Base-by-base conservation (phyloP, 2,329 filamentous ascomycete genomes). In the Sarocladium kiliense region DNA sequence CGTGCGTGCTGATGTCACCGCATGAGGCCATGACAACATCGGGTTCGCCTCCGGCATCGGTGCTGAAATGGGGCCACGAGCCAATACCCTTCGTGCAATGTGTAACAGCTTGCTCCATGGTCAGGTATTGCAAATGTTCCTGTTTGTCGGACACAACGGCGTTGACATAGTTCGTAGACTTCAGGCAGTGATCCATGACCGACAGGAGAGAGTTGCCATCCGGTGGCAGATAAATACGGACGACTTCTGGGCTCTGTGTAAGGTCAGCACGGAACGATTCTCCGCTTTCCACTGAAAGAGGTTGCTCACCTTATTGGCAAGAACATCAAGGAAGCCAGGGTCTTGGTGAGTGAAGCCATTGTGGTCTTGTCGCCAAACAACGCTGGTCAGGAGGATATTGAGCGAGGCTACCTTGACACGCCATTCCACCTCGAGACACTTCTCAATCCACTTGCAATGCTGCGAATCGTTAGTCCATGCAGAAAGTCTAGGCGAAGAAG, bases 331-430 rank as follows among this genome's bases (percentile, higher is more conserved):
- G 78, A 92, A 92, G 37, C 87, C 87, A 0, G 88, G 88, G 60
- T 91, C 87, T 67, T 91, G 88, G 66, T 91, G 88, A 0, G 87
- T 91, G 72, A 92, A 92, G 34, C 88, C 88, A 63, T 91, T 92
- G 75, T 91, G 88, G 61, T 91, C 88, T 73, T 91, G 88, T 63
- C 88, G 77, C 88, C 88, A 91, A 56, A 91, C 87, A 7, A 89
- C 88, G 2, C 86, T 84, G 1, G 88, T 91, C 54, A 91, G 77
- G 14, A 92, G 79, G 61, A 91, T 91, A 72, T 92, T 92, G 62
- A 92, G 81, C 0, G 87, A 91, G 9, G 87, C 80, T 11, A 91
- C 74, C 68, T 86, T 86, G 62, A 77, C 81, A 53, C 88, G 83
- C 88, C 88, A 92, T 63, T 88, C 83, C 19, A 91, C 85, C 65